Conservation (phyloP, 1,139 yeast species). For the Spencermartinsiella ligniputridi region DNA sequence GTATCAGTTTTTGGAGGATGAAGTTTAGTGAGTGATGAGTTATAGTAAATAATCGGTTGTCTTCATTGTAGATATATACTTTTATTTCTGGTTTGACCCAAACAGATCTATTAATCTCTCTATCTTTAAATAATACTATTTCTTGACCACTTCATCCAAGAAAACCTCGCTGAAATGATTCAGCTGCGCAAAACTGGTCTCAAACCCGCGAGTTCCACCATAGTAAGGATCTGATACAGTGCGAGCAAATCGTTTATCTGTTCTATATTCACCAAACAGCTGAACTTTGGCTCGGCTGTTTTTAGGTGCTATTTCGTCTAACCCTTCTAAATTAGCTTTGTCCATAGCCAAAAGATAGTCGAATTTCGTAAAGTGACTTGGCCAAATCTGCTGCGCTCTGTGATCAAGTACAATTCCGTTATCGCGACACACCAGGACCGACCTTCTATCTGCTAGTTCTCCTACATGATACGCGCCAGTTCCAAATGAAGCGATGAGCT, state of each 20-base stretch:
- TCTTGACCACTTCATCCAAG: conserved; percentile 7
- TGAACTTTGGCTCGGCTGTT: conserved; percentile 20
- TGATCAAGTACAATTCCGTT: conserved; percentile 77
- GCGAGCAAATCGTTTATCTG: conserved; percentile 44
- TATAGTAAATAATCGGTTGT: neutral
- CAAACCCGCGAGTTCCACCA: conserved; percentile 82
- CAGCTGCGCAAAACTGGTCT: conserved; percentile 69
- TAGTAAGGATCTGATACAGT: conserved; percentile 89
- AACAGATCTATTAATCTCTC: too few relatives aligned
- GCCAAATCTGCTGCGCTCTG: conserved; percentile 62
- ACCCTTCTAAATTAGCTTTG: conserved; percentile 41
- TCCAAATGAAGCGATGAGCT: conserved; percentile 77
- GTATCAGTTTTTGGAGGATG: conserved; percentile 42
- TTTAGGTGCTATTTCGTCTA: conserved; percentile 57
- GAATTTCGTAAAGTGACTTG: conserved; percentile 58
- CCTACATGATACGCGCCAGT: conserved; percentile 84
- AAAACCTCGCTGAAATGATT: conserved; percentile 50
- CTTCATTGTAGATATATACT: too few relatives aligned
- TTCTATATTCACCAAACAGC: conserved; percentile 75
- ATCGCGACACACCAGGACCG: conserved; percentile 60
- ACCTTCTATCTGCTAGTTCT: conserved; percentile 72
- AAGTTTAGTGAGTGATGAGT: conserved; percentile 29
- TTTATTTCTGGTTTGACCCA: neutral
- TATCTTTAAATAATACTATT: neutral
- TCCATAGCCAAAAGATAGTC: conserved; percentile 84